Base-by-base conservation (phyloP, 495 filamentous ascomycete genomes). In the Neurospora cerealis region DNA sequence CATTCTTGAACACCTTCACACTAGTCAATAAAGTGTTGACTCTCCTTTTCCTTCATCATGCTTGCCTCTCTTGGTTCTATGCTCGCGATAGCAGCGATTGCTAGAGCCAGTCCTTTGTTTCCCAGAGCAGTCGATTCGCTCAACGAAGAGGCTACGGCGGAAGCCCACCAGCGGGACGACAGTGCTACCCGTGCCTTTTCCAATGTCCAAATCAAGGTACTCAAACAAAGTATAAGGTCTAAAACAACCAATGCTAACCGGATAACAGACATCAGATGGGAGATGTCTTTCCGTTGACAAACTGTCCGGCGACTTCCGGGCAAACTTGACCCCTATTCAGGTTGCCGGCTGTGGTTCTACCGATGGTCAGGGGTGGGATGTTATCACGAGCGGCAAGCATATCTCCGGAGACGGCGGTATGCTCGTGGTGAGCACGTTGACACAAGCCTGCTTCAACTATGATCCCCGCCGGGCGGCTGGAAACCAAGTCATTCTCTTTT, bases 371-470 rank as follows among this genome's bases (percentile, higher is more conserved):
- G 79, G 80, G 48, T 89, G 86, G 85, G 87, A 89, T 73, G 72
- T 88, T 69, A 87, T 89, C 74, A 88, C 87, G 1, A 76, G 75
- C 4, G 87, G 87, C 40, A 83, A 84, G 75, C 87, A 89, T 72
- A 82, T 86, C 69, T 75, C 84, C 76, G 79, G 76, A 42, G 72
- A 81, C 40, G 79, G 80, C 37, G 80, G 81, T 0, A 83, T 85
- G 81, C 79, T 89, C 10, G 77, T 89, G 46, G 87, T 88, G 69
- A 88, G 84, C 80, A 85, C 85, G 21, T 73, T 87, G 78, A 89
- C 87, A 2, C 84, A 88, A 74, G 87, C 87, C 48, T 89, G 87
- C 72, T 78, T 87, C 73, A 88, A 87, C 81, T 87, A 88, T 69
- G 86, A 89, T 73, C 80, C 81, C 1, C 82, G 85, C 21, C 81